These are phyloP conservation scores for Takakia lepidozioides DNA, from an alignment of 225 moss, liverwort and hornwort genomes.

Conservation along the genomic window DNA sequence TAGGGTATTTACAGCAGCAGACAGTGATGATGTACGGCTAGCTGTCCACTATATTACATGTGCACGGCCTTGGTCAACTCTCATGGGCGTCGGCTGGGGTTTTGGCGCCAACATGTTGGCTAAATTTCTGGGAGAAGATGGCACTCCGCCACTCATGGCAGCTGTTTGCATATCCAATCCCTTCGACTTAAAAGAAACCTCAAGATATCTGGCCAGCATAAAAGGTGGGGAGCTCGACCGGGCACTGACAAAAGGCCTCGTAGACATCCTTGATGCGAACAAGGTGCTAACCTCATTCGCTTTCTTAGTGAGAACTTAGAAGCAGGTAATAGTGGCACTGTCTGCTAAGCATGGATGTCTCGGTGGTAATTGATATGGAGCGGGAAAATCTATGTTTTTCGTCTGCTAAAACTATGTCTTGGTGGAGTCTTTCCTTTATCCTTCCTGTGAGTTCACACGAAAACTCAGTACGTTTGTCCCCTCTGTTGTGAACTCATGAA, in stretches of 20 bases:
- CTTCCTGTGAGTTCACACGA: no score
- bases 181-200: slow-evolving; percentile 44
- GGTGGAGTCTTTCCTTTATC: no score
- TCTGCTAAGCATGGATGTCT: no score
- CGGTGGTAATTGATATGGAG: no score
- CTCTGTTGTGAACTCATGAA: no score
- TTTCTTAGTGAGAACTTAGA: no score
- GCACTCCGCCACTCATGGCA: slow-evolving; percentile 57
- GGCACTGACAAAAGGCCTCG: slow-evolving; percentile 52
- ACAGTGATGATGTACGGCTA: slow-evolving; percentile 91
- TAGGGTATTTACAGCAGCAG: slow-evolving; percentile 97
- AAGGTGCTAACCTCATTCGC: no score
- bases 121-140: slow-evolving; percentile 78
- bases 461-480: no score
- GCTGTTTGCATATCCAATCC: slow-evolving; percentile 85
- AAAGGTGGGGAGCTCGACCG: slow-evolving; percentile 41
- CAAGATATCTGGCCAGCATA: slow-evolving; percentile 25
- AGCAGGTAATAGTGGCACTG: no score
- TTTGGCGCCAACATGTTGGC: slow-evolving; percentile 77
- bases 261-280: slow-evolving; percentile 55
- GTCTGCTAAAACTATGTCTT: no score
- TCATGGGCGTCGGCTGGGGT: slow-evolving; percentile 82
- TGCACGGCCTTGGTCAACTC: slow-evolving; percentile 51
- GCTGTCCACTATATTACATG: slow-evolving; percentile 50
- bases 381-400: no score